These are phyloP conservation scores for Aspergillus transmontanensis DNA, from an alignment of 2,329 filamentous ascomycete species.

Conservation along the genomic window DNA sequence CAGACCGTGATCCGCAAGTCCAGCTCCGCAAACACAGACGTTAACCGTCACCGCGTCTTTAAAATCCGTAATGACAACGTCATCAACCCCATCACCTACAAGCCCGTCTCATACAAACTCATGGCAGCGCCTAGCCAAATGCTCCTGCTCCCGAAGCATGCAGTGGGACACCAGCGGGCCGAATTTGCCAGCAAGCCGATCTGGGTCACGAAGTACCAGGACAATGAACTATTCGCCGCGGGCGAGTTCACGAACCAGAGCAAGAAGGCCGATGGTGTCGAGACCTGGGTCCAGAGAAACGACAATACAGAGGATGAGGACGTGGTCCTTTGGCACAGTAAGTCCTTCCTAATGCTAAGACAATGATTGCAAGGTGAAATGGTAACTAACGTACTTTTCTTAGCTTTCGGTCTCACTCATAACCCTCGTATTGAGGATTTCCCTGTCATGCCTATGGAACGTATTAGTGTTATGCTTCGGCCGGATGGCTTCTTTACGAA, in stretches of 20 bases:
- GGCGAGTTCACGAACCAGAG: constrained; percentile 62
- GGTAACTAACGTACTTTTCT: constrained; percentile 13
- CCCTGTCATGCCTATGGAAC: constrained; percentile 68
- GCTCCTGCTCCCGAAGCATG: constrained; percentile 54
- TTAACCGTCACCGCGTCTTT: constrained; percentile 55
- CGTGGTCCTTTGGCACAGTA: constrained; percentile 43
- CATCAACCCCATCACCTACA: constrained; percentile 57
- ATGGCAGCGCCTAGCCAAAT: constrained; percentile 60
- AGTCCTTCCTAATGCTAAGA: constrained; percentile 25
- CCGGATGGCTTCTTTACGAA: constrained; percentile 57
- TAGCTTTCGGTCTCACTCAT: constrained; percentile 61
- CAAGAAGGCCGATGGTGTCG: constrained; percentile 56
- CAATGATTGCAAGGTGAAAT: neutral
- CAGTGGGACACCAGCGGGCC: constrained; percentile 53
- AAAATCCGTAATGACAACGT: constrained; percentile 59
- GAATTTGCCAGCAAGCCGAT: constrained; percentile 59
- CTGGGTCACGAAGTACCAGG: constrained; percentile 58
- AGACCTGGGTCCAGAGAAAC: constrained; percentile 53
- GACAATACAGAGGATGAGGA: constrained; percentile 53
- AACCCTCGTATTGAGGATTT: constrained; percentile 67
- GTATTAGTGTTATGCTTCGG: constrained; percentile 50
- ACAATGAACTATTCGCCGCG: constrained; percentile 56
- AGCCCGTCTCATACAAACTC: constrained; percentile 60
- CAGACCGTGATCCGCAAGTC: constrained; percentile 52
- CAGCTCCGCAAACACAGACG: constrained; percentile 52